phyloP scores from a whole-genome alignment of 129 eudicot genomes.

The Saussurea involucrata region DNA sequence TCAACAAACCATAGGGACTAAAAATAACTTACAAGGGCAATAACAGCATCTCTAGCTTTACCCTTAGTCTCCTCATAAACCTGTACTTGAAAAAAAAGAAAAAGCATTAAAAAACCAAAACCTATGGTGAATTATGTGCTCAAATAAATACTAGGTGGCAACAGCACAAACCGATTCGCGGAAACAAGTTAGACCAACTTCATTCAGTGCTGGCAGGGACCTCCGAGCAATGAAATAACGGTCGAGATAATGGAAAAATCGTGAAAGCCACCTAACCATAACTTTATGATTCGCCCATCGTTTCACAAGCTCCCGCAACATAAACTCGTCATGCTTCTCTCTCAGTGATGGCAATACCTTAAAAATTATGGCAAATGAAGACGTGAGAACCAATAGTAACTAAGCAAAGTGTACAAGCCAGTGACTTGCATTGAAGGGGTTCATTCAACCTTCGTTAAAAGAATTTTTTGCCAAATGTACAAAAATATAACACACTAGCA shows the following conservation, averaged over 20 bases:
- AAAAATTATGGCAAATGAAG: neutral
- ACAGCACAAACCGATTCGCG: slow-evolving; percentile 52
- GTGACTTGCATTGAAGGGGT: neutral
- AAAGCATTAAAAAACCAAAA: slow-evolving; percentile 1
- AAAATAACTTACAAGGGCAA: slow-evolving; percentile 49
- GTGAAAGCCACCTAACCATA: slow-evolving; percentile 74
- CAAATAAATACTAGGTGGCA: neutral
- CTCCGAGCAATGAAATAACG: slow-evolving; percentile 64
- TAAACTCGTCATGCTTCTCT: slow-evolving; percentile 56
- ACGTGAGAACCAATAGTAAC: slow-evolving; percentile 10
- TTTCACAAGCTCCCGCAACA: slow-evolving; percentile 58
- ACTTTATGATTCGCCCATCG: slow-evolving; percentile 63
- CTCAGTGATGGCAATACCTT: slow-evolving; percentile 54
- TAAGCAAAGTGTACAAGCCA: neutral
- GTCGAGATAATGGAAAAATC: slow-evolving; percentile 61
- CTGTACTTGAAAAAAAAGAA: slow-evolving; percentile 26
- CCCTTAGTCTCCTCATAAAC: slow-evolving; percentile 57
- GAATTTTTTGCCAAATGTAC: too few relatives aligned
- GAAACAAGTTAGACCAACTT: slow-evolving; percentile 76
- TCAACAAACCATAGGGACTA: too few relatives aligned
- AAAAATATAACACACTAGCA: too few relatives aligned
- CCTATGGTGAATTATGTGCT: neutral
- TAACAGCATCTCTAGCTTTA: slow-evolving; percentile 73
- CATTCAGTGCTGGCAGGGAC: slow-evolving; percentile 50
- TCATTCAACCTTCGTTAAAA: too few relatives aligned